Percentiles rank a stretch among this genome's conserved stretches.
phyloP scores from a whole-genome alignment of 2,329 filamentous ascomycete species.

The Rutstroemia sp. region DNA sequence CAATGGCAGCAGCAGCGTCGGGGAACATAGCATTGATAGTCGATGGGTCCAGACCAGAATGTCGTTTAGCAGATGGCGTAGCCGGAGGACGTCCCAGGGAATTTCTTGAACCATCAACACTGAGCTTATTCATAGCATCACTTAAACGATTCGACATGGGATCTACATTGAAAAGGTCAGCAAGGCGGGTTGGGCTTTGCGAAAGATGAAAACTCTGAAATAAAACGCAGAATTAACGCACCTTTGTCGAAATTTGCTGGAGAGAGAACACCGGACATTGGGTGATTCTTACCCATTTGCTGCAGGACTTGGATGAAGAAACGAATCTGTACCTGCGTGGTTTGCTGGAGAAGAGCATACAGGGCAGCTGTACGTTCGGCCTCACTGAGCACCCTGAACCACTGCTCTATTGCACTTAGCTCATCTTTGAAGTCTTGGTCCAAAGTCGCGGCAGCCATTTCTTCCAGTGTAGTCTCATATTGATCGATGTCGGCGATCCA shows the following conservation, averaged over 20 bases:
- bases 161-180: conserved; percentile 45
- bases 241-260: conserved; percentile 96
- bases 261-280: conserved; percentile 91
- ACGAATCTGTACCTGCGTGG: conserved; percentile 95
- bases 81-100: conserved; percentile 76
- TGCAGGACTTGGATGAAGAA: conserved; percentile 99
- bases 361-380: conserved; percentile 91
- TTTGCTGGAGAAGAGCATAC: conserved; percentile 94
- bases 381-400: conserved; percentile 96
- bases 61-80: conserved; percentile 75
- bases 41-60: conserved; percentile 86
- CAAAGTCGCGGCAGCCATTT: conserved; percentile 97
- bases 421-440: conserved; percentile 99
- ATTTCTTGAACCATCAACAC: conserved; percentile 78
- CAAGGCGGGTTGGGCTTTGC: neutral
- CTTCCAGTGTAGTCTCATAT: conserved; percentile 96
- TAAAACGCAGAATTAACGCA: conserved; percentile 34
- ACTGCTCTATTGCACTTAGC: conserved; percentile 97
- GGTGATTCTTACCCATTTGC: conserved; percentile 98
- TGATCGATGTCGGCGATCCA: conserved; percentile 99
- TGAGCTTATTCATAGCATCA: conserved; percentile 94
- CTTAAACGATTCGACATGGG: conserved; percentile 94
- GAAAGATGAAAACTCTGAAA: no score
- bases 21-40: conserved; percentile 99
- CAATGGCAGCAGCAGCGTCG: conserved; percentile 95